A percentile compares a stretch with the other conserved stretches of the same genome.
phyloP scores from a whole-genome alignment of 306 rosid genomes.

The Urtica urens region DNA sequence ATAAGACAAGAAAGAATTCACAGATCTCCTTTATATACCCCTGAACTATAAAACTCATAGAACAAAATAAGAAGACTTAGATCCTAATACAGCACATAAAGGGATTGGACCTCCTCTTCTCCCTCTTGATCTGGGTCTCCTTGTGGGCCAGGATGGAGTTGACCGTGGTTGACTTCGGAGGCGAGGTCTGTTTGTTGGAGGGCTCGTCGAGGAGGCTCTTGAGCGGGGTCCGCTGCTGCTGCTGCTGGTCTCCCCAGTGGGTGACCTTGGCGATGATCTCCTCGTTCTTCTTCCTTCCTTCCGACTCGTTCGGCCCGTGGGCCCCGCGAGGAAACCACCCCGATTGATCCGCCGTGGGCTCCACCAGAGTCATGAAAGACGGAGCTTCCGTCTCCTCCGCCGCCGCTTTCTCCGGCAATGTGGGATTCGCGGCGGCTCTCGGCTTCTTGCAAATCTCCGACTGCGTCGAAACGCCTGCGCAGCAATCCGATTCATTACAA shows the following conservation, averaged over 20 bases:
- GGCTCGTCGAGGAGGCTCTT: conserved; percentile 81
- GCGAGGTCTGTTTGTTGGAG: conserved; percentile 23
- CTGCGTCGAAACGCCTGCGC: no score
- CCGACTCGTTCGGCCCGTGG: conserved; percentile 47
- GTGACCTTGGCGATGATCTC: conserved; percentile 74
- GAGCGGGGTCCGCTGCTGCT: conserved; percentile 65
- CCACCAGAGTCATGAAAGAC: conserved; percentile 77
- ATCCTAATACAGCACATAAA: conserved; percentile 68
- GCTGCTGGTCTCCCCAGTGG: conserved; percentile 69
- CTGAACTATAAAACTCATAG: no score
- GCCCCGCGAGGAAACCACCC: conserved; percentile 76
- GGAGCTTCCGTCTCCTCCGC: conserved; percentile 36
- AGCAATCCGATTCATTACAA: no score
- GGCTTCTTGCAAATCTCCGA: no score
- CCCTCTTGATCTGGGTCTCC: conserved; percentile 53
- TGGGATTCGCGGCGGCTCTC: no score
- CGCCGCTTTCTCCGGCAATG: conserved; percentile 19
- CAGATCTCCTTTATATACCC: no score
- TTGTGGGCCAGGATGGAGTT: conserved; percentile 38
- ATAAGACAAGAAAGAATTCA: no score
- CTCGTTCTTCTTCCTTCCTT: conserved; percentile 64
- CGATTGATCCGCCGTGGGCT: conserved; percentile 35
- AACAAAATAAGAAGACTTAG: no score
- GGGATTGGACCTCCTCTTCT: conserved; percentile 60
- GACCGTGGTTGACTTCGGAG: conserved; percentile 31